A percentile compares a stretch with the other conserved stretches of the same genome.
Evolutionary conservation across 768 basidiomycete species (phyloP).

Genomic region (Termitomyces sp.): DNA sequence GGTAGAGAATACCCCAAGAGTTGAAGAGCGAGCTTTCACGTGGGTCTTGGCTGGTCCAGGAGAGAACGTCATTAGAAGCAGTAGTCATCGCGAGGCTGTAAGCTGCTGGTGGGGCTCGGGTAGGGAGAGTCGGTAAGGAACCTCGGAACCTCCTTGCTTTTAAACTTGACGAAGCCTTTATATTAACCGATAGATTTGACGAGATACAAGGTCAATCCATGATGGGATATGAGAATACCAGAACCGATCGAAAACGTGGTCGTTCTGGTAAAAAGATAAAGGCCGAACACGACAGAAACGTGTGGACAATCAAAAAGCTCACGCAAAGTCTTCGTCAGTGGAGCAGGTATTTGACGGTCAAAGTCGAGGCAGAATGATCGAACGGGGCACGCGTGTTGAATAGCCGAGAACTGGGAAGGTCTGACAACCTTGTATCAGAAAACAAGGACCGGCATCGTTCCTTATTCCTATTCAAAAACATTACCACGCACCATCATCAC

Average conservation of each 20-base stretch:
- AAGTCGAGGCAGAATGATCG: conserved; percentile 59
- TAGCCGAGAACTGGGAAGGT: conserved; percentile 39
- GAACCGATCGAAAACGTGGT: conserved; percentile 75
- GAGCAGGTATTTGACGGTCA: conserved; percentile 61
- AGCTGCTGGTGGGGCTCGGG: conserved; percentile 19
- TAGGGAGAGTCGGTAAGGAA: conserved; percentile 18
- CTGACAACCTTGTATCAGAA: conserved; percentile 28
- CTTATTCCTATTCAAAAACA: conserved; percentile 10
- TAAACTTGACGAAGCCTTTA: conserved; percentile 39
- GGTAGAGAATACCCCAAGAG: conserved; percentile 74
- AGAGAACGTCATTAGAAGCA: conserved; percentile 63
- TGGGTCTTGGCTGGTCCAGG: conserved; percentile 85
- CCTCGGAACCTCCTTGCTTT: conserved; percentile 17
- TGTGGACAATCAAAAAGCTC: conserved; percentile 66
- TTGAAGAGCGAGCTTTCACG: conserved; percentile 81
- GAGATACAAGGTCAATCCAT: conserved; percentile 26
- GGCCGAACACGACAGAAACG: conserved; percentile 66
- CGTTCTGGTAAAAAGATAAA: conserved; percentile 61
- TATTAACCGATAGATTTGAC: conserved; percentile 51
- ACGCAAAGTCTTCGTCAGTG: conserved; percentile 58
- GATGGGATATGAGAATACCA: conserved; percentile 40
- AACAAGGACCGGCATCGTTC: conserved; percentile 17
- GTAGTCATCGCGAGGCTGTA: conserved; percentile 36
- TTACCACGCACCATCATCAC: conserved; percentile 9
- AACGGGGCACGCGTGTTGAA: conserved; percentile 53